Percentiles rank a stretch among this genome's conserved stretches.
Evolutionary conservation across 2,329 filamentous ascomycete genomes (phyloP).

Genomic region (Fusarium sp.): DNA sequence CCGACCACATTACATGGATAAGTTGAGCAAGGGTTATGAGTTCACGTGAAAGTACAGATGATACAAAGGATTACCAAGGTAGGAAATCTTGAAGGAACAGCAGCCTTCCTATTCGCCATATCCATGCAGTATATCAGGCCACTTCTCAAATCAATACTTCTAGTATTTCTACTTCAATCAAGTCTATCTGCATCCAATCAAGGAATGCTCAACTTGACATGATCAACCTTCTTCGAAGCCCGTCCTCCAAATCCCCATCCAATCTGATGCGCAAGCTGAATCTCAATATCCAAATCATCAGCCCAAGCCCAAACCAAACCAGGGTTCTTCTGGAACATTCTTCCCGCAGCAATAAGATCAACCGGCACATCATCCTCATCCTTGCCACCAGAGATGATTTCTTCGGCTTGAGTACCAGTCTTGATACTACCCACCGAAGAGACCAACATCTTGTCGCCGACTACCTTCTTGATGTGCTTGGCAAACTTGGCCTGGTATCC

Average conservation of each 20-base stretch:
- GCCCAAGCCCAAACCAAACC: conserved; percentile 67
- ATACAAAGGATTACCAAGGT: neutral
- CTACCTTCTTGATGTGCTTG: conserved; percentile 75
- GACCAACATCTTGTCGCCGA: conserved; percentile 68
- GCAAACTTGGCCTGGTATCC: conserved; percentile 80
- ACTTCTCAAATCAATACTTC: neutral
- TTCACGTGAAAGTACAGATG: too few species aligned
- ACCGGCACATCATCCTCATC: conserved; percentile 55
- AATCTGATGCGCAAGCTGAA: conserved; percentile 65
- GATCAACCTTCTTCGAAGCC: conserved; percentile 35
- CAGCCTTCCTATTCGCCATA: neutral
- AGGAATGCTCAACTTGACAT: conserved; percentile 19
- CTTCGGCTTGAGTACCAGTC: conserved; percentile 58
- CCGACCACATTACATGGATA: too few species aligned
- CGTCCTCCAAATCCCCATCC: conserved; percentile 65
- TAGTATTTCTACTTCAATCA: too few species aligned
- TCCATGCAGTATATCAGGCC: neutral
- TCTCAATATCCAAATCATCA: conserved; percentile 62
- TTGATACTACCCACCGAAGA: conserved; percentile 64
- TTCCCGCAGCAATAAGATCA: conserved; percentile 63
- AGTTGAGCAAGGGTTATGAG: neutral
- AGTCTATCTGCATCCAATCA: neutral
- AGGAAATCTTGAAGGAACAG: neutral
- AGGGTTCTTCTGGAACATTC: conserved; percentile 70
- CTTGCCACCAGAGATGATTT: conserved; percentile 56